Conservation (phyloP, 129 eudicot genomes). For the Pulicaria dysenterica region DNA sequence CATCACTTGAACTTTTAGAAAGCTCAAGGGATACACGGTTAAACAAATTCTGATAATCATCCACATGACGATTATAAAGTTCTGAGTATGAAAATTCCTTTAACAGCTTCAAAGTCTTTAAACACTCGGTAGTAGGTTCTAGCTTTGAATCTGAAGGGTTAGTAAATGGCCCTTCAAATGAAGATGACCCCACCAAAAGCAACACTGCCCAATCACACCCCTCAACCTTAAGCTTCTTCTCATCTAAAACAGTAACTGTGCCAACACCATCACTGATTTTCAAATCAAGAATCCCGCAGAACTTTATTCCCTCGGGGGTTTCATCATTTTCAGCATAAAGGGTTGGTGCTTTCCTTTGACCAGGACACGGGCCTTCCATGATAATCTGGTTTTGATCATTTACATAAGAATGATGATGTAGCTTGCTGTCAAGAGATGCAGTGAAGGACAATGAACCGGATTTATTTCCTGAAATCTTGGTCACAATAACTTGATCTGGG, state of each 20-base stretch:
- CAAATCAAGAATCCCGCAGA: constrained; percentile 59
- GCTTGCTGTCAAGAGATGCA: constrained; percentile 63
- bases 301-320: constrained; percentile 60
- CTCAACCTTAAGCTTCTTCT: constrained; percentile 57
- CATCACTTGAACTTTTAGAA: constrained; percentile 46
- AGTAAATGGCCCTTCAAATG: constrained; percentile 76
- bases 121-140: constrained; percentile 58
- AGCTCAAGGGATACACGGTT: constrained; percentile 83
- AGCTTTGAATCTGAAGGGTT: constrained; percentile 67
- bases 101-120: constrained; percentile 40
- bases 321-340: constrained; percentile 18
- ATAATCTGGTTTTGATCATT: constrained; percentile 65
- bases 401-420: constrained; percentile 54
- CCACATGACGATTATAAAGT: constrained; percentile 69
- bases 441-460: constrained; percentile 65
- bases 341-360: constrained; percentile 47
- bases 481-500: constrained; percentile 78
- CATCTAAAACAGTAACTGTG: constrained; percentile 50
- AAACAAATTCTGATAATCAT: constrained; percentile 77
- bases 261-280: constrained; percentile 49
- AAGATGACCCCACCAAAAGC: constrained; percentile 67
- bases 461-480: constrained; percentile 63
- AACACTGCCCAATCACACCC: constrained; percentile 68
- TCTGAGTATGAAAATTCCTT: constrained; percentile 54
- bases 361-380: constrained; percentile 77